Conservation (phyloP, 2,329 filamentous ascomycete species). For the Aspergillus fumigatus region DNA sequence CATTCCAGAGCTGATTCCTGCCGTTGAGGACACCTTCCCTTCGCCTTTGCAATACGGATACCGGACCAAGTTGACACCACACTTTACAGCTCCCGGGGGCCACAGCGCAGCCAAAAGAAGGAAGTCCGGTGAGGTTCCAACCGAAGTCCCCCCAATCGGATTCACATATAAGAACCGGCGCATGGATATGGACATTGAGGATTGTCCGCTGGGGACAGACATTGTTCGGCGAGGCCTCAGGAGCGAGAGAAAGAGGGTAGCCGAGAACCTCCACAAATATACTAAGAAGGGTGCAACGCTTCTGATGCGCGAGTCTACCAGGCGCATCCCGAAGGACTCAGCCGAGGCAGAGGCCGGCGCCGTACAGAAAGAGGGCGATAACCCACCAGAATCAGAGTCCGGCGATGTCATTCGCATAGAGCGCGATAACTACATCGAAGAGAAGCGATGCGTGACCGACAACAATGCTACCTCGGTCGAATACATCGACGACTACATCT, state of each 20-base stretch:
- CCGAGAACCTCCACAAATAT: conserved; percentile 65
- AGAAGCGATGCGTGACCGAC: conserved; percentile 87
- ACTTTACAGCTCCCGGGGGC: conserved; percentile 75
- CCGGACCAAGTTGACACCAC: conserved; percentile 92
- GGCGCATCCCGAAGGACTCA: conserved; percentile 44
- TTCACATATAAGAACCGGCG: conserved; percentile 84
- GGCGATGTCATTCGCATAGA: conserved; percentile 52
- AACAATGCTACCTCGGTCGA: conserved; percentile 78
- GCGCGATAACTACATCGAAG: conserved; percentile 60
- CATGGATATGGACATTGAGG: conserved; percentile 86
- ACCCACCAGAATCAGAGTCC: conserved; percentile 27
- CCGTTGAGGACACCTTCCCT: conserved; percentile 77
- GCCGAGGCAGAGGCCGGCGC: conserved; percentile 14
- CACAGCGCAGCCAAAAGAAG: conserved; percentile 45
- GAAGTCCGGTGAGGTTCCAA: conserved; percentile 44
- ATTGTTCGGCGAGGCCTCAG: conserved; percentile 76
- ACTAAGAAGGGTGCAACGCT: conserved; percentile 74
- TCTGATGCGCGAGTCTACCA: conserved; percentile 79
- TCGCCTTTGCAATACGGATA: conserved; percentile 91
- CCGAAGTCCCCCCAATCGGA: conserved; percentile 70
- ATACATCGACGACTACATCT: conserved; percentile 78
- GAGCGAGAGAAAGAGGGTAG: conserved; percentile 72
- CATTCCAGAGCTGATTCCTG: conserved; percentile 67
- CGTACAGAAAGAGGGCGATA: conserved; percentile 17
- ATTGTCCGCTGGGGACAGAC: conserved; percentile 91